Evolutionary conservation across 768 basidiomycete species (phyloP).

Genomic region (Leccinum rimulosum): DNA sequence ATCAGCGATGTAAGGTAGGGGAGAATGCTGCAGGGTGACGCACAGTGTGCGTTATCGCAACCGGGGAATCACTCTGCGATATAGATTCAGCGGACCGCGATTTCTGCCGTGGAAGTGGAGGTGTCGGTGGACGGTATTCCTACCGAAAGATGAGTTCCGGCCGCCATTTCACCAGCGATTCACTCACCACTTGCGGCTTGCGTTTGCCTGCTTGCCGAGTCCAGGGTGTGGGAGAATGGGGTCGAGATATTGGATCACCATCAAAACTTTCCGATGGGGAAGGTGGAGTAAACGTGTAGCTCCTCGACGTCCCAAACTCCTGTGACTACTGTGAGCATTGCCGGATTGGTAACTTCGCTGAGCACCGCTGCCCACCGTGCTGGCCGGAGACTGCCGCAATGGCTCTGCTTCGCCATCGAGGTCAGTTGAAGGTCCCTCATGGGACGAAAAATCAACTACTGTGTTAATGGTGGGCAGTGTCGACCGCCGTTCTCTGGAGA

Average conservation of each 20-base stretch:
- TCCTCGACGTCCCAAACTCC: constrained; percentile 33
- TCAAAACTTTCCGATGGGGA: constrained; percentile 35
- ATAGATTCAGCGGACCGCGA: constrained; percentile 27
- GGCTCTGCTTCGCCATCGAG: constrained; percentile 24
- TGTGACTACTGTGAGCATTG: constrained; percentile 29
- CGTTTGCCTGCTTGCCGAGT: constrained; percentile 22
- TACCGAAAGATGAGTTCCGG: constrained; percentile 19
- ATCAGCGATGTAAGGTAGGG: constrained; percentile 3
- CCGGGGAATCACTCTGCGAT: constrained; percentile 34
- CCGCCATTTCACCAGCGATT: background rate
- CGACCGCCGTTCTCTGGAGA: constrained; percentile 31
- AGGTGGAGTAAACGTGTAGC: constrained; percentile 31
- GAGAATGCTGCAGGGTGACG: constrained; percentile 6
- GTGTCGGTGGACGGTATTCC: constrained; percentile 60
- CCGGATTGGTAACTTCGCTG: constrained; percentile 23
- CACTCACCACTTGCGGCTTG: constrained; percentile 28
- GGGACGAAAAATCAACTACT: constrained; percentile 29
- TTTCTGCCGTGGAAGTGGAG: constrained; percentile 45
- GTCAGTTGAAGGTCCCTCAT: constrained; percentile 25
- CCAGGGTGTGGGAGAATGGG: constrained; percentile 37
- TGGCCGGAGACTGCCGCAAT: constrained; percentile 34
- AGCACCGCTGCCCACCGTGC: constrained; percentile 32
- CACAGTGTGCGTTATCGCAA: constrained; percentile 26
- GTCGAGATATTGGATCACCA: constrained; percentile 34
- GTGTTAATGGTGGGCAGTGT: constrained; percentile 33